phyloP scores from a whole-genome alignment of 1,284 basidiomycete species.

The Boletellus sp. region DNA sequence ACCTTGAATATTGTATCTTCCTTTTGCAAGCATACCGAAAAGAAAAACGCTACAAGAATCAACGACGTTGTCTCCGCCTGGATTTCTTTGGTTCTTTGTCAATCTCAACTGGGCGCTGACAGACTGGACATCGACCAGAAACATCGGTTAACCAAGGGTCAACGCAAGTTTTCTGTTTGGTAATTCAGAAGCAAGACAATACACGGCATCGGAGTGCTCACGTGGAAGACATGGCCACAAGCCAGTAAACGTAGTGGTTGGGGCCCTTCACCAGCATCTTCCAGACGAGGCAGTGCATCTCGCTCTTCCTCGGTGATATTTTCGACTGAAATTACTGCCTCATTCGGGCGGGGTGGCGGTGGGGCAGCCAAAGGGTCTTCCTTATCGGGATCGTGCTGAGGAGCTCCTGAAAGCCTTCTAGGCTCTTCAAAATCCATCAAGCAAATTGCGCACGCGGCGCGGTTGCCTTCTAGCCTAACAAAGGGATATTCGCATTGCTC shows the following conservation, averaged over 20 bases:
- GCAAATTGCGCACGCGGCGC: conserved; percentile 79
- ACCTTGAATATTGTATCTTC: conserved; percentile 30
- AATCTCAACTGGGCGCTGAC: conserved; percentile 58
- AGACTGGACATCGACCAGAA: conserved; percentile 76
- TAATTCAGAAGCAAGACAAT: conserved; percentile 6
- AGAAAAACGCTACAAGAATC: conserved; percentile 9
- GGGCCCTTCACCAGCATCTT: conserved; percentile 68
- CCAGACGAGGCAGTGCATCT: conserved; percentile 44
- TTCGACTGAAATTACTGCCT: conserved; percentile 36
- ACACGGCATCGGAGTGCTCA: conserved; percentile 37
- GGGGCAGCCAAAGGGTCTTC: conserved; percentile 7
- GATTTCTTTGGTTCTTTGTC: conserved; percentile 35
- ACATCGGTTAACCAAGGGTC: conserved; percentile 77
- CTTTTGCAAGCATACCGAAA: conserved; percentile 6
- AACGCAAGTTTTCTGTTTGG: conserved; percentile 65
- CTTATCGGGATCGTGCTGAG: conserved; percentile 22
- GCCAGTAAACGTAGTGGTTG: conserved; percentile 68
- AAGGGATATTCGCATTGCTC: conserved; percentile 55
- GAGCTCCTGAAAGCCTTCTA: conserved; percentile 37
- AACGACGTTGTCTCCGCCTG: conserved; percentile 26
- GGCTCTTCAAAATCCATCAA: conserved; percentile 80
- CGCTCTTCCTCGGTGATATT: conserved; percentile 40
- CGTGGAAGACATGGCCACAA: conserved; percentile 82
- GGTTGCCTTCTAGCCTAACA: conserved; percentile 70
- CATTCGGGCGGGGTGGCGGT: conserved; percentile 10